phyloP scores from a whole-genome alignment of 768 basidiomycete species.

The Amyloporia xantha region DNA sequence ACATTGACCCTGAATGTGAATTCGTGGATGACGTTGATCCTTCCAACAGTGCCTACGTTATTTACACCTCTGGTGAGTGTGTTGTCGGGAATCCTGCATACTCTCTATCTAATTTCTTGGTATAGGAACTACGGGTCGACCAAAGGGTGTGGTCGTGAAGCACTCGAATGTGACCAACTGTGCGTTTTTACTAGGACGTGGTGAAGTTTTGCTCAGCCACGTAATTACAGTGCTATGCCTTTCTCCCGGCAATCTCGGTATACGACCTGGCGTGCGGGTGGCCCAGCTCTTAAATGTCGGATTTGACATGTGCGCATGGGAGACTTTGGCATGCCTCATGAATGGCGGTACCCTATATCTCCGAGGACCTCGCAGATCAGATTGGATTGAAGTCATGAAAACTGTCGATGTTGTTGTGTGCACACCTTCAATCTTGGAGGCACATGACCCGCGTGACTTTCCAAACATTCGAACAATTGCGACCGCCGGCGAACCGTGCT shows the following conservation, averaged over 20 bases:
- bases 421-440: slow-evolving; percentile 14
- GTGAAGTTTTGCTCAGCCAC: too few species aligned
- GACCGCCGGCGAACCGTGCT: slow-evolving; percentile 52
- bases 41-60: slow-evolving; percentile 45
- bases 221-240: slow-evolving; percentile 35
- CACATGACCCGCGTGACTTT: slow-evolving; percentile 45
- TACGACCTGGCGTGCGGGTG: slow-evolving; percentile 49
- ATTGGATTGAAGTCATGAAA: slow-evolving; percentile 45
- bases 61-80: slow-evolving; percentile 51
- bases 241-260: slow-evolving; percentile 49
- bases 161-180: slow-evolving; percentile 55
- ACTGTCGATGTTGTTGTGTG: slow-evolving; percentile 44
- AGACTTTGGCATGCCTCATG: slow-evolving; percentile 43
- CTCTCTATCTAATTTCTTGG: background rate
- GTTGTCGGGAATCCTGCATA: background rate
- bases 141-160: slow-evolving; percentile 56
- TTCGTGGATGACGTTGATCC: slow-evolving; percentile 26
- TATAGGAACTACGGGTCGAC: slow-evolving; percentile 47
- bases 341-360: slow-evolving; percentile 49
- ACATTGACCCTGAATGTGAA: background rate
- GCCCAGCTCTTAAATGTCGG: slow-evolving; percentile 58
- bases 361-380: slow-evolving; percentile 42
- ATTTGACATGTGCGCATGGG: slow-evolving; percentile 67
- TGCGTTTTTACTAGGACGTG: slow-evolving; percentile 21
- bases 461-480: slow-evolving; percentile 48